Evolutionary conservation across 1,139 yeast genomes (phyloP).

Genomic region (Candida sp.): DNA sequence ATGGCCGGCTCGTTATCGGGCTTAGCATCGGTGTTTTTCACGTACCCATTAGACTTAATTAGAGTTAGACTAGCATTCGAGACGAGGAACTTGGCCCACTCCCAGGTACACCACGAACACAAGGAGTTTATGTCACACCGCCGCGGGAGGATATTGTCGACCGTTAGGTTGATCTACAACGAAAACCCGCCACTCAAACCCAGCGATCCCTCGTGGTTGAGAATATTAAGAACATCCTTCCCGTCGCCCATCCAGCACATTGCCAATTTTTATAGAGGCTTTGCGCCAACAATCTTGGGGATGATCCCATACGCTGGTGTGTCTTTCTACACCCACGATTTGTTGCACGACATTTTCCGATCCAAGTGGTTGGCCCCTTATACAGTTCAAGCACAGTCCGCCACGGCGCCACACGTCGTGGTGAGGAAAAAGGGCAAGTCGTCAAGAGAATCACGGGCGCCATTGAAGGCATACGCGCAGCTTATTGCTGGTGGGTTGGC

Average conservation of each 20-base stretch:
- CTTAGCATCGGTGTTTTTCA: slow-evolving; percentile 81
- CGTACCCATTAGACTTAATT: slow-evolving; percentile 91
- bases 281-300: slow-evolving; percentile 91
- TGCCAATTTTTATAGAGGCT: slow-evolving; percentile 90
- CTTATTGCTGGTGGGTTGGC: slow-evolving; percentile 93
- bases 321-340: slow-evolving; percentile 92
- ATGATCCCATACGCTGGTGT: slow-evolving; percentile 99
- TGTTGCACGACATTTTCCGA: slow-evolving; percentile 84
- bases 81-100: slow-evolving; percentile 51
- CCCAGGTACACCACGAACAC: slow-evolving; percentile 24
- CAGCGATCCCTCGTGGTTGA: slow-evolving; percentile 42
- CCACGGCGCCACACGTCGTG: not conserved
- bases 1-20: slow-evolving; percentile 93
- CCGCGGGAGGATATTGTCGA: slow-evolving; percentile 59
- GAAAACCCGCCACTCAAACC: slow-evolving; percentile 59
- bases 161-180: slow-evolving; percentile 58
- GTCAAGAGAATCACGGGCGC: slow-evolving; percentile 61
- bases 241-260: slow-evolving; percentile 44
- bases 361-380: slow-evolving; percentile 54
- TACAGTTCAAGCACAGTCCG: slow-evolving; percentile 46
- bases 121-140: slow-evolving; percentile 26
- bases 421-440: slow-evolving; percentile 19
- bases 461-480: slow-evolving; percentile 90
- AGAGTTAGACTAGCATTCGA: slow-evolving; percentile 94
- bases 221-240: slow-evolving; percentile 32